Conservation (phyloP, 306 rosid species). For the Herpetospermum pedunculosum region DNA sequence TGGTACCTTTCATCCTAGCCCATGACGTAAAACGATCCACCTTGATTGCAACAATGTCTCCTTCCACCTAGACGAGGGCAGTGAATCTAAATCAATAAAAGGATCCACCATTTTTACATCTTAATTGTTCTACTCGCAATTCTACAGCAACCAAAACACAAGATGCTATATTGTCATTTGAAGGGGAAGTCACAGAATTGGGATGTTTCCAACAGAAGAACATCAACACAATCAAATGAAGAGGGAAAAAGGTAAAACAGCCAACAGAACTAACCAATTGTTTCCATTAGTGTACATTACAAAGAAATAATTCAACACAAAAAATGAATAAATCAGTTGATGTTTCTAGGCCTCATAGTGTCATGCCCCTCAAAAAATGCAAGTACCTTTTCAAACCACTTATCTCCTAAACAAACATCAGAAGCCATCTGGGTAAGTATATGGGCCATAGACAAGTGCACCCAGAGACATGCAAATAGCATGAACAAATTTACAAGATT, state of each 20-base stretch:
- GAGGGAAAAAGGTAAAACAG: not conserved
- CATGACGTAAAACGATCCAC: slow-evolving; percentile 57
- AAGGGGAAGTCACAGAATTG: not conserved
- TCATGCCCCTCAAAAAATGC: not conserved
- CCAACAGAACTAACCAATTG: not conserved
- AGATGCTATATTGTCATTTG: not conserved
- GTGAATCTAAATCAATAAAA: slow-evolving; percentile 11
- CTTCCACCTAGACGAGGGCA: slow-evolving; percentile 50
- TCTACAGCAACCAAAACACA: slow-evolving; percentile 9
- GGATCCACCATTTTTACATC: not conserved
- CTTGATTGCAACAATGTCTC: slow-evolving; percentile 69
- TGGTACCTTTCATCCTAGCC: slow-evolving; percentile 72
- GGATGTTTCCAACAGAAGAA: not conserved
- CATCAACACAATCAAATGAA: not conserved
- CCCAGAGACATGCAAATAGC: not conserved
- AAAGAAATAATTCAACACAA: not conserved
- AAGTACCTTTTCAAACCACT: not conserved
- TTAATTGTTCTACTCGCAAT: not conserved
- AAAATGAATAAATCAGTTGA: not conserved
- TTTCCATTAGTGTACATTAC: not conserved
- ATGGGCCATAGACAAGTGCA: not conserved
- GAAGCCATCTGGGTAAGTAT: not conserved
- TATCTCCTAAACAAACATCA: not conserved
- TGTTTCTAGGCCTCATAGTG: not conserved
- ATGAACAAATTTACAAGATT: not conserved